Percentiles rank a stretch among this genome's conserved stretches.
Conservation (phyloP, 352 stramenopile species). For the Globisporangium cystogenes region DNA sequence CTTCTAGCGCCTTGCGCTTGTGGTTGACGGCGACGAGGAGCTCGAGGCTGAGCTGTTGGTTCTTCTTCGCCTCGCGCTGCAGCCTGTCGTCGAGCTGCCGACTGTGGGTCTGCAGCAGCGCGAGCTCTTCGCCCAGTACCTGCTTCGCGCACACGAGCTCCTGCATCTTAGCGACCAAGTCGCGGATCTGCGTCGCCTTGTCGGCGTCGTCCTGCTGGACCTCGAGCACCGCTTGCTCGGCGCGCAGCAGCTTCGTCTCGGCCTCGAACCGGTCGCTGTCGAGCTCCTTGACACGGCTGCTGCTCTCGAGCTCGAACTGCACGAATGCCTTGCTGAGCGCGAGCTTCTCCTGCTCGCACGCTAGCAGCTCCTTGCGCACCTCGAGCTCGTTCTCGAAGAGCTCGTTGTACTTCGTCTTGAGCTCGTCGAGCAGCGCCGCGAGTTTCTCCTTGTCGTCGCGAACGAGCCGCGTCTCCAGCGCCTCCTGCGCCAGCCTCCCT, state of each 20-base stretch:
- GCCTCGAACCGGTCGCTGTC: conserved; percentile 60
- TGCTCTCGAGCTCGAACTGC: conserved; percentile 53
- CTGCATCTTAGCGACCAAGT: conserved; percentile 51
- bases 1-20: conserved; percentile 34
- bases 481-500: conserved; percentile 24
- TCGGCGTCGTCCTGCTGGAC: conserved; percentile 53
- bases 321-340: conserved; percentile 59
- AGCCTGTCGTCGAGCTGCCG: conserved; percentile 22
- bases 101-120: conserved; percentile 27
- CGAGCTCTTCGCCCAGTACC: conserved; percentile 25
- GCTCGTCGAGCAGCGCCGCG: conserved; percentile 26
- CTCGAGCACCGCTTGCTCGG: conserved; percentile 57
- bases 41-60: conserved; percentile 64
- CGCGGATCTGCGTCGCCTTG: conserved; percentile 48
- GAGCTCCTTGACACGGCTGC: conserved; percentile 29
- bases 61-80: conserved; percentile 44
- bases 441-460: conserved; percentile 38
- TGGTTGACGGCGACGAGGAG: conserved; percentile 66
- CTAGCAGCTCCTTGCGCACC: conserved; percentile 49
- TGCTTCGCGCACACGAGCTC: conserved; percentile 43
- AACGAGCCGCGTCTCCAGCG: conserved; percentile 34
- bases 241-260: conserved; percentile 52
- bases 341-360: conserved; percentile 67
- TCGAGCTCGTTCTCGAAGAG: conserved; percentile 60
- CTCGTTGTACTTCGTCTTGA: conserved; percentile 52